Conservation (phyloP, 1,139 yeast species). For the Spathaspora sp. region DNA sequence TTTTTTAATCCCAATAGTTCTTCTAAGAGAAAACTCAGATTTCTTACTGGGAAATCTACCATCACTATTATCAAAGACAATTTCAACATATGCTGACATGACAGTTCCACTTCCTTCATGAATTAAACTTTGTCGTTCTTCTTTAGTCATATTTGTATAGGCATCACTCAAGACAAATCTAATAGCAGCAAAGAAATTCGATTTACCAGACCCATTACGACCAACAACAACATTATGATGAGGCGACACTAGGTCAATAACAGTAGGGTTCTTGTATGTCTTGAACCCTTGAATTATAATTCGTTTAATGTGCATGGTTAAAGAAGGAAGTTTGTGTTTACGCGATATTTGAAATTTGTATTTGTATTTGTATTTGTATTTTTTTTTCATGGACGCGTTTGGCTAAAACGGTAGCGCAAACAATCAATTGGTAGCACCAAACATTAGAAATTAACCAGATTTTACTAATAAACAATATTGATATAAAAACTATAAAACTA, state of each 20-base stretch:
- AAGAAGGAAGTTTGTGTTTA: neutral
- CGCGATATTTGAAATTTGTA: neutral
- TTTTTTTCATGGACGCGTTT: slow-evolving; percentile 3
- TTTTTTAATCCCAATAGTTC: slow-evolving; percentile 90
- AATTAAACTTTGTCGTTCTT: slow-evolving; percentile 83
- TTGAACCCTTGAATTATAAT: slow-evolving; percentile 89
- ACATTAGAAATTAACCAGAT: no score
- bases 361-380: no score
- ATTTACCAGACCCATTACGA: slow-evolving; percentile 94
- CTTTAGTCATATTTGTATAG: slow-evolving; percentile 81
- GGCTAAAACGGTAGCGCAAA: neutral
- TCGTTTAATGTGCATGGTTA: slow-evolving; percentile 39
- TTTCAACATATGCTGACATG: slow-evolving; percentile 91
- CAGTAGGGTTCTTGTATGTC: slow-evolving; percentile 84
- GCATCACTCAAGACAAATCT: slow-evolving; percentile 92
- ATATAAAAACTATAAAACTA: neutral
- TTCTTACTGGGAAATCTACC: slow-evolving; percentile 70
- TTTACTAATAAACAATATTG: no score
- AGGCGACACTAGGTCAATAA: slow-evolving; percentile 75
- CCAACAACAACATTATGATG: slow-evolving; percentile 91
- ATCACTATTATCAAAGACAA: slow-evolving; percentile 79
- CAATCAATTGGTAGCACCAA: neutral
- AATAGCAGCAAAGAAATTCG: slow-evolving; percentile 94
- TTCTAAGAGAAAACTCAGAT: slow-evolving; percentile 69
- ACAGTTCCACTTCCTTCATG: slow-evolving; percentile 93